These are phyloP conservation scores for Yamadazyma triangularis DNA, from an alignment of 1,139 yeast genomes.

Conservation along the genomic window DNA sequence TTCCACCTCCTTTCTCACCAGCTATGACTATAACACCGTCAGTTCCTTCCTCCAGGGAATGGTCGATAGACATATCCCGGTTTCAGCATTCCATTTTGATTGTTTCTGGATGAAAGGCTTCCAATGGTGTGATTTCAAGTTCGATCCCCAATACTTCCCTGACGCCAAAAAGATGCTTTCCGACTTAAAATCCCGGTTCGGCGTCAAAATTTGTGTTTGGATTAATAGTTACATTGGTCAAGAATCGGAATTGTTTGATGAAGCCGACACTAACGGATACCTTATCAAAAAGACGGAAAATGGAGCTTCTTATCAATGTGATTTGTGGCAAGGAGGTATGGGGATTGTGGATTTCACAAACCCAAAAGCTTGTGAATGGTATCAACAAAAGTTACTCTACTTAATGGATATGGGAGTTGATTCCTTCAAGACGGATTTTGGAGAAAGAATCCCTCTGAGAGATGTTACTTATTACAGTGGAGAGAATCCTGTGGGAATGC, in stretches of 20 bases:
- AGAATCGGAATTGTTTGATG: constrained; percentile 24
- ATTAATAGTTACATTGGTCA: constrained; percentile 33
- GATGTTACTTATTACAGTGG: constrained; percentile 22
- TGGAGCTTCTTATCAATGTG: constrained; percentile 28
- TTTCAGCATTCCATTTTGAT: constrained; percentile 29
- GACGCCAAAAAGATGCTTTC: constrained; percentile 22
- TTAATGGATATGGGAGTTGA: constrained; percentile 31
- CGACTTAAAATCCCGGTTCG: constrained; percentile 22
- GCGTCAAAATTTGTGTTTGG: constrained; percentile 29
- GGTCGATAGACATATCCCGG: constrained; percentile 27
- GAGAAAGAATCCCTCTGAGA: constrained; percentile 29
- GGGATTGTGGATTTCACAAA: constrained; percentile 33
- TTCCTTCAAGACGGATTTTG: constrained; percentile 32
- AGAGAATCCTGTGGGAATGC: constrained; percentile 28
- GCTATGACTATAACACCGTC: constrained; percentile 28
- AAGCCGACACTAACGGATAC: constrained; percentile 23
- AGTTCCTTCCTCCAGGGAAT: constrained; percentile 26
- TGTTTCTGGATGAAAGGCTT: constrained; percentile 37
- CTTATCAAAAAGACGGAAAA: constrained; percentile 20
- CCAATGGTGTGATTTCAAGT: constrained; percentile 32
- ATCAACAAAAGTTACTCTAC: constrained; percentile 16
- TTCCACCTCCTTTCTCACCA: constrained; percentile 25
- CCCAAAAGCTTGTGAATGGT: constrained; percentile 30
- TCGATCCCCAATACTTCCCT: constrained; percentile 22
- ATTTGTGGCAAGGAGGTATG: constrained; percentile 37